phyloP scores from a whole-genome alignment of 225 moss, liverwort and hornwort species.

The Neckera pumila region DNA sequence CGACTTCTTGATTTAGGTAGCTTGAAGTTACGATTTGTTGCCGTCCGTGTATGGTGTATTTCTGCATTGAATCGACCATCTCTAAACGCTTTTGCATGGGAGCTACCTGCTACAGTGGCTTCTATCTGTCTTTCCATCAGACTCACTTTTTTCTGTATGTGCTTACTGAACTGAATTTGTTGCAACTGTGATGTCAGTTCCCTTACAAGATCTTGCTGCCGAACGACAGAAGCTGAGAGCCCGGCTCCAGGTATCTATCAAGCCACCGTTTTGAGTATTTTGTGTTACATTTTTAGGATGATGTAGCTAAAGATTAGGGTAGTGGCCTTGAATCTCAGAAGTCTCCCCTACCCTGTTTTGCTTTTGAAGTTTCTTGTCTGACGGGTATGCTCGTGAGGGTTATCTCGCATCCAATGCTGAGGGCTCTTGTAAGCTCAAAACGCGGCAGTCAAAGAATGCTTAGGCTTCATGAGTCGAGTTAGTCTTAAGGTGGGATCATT shows the following conservation, averaged over 20 bases:
- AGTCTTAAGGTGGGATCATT: not conserved
- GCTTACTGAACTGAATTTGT: not conserved
- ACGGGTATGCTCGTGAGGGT: not conserved
- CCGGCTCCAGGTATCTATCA: constrained; percentile 24
- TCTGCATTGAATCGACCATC: not conserved
- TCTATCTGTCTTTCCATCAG: not conserved
- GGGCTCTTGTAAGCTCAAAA: not conserved
- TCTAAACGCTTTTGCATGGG: not conserved
- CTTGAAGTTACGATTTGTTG: not conserved
- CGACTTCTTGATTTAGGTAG: not conserved
- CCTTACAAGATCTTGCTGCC: constrained; percentile 52
- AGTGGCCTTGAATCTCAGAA: not conserved
- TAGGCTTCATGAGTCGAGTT: constrained; percentile 3
- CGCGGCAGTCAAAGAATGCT: not conserved
- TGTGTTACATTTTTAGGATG: not conserved
- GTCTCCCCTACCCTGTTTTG: not conserved
- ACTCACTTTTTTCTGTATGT: not conserved
- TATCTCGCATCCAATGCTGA: not conserved
- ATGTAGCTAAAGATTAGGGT: not conserved
- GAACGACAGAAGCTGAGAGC: constrained; percentile 51
- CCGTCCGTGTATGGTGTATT: not conserved
- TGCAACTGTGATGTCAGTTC: constrained; percentile 31
- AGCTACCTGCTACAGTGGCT: not conserved
- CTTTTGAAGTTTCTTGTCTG: not conserved
- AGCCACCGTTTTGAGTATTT: not conserved